Conservation (phyloP, 2,329 filamentous ascomycete species). For the Graphiopsis chlorocephala region DNA sequence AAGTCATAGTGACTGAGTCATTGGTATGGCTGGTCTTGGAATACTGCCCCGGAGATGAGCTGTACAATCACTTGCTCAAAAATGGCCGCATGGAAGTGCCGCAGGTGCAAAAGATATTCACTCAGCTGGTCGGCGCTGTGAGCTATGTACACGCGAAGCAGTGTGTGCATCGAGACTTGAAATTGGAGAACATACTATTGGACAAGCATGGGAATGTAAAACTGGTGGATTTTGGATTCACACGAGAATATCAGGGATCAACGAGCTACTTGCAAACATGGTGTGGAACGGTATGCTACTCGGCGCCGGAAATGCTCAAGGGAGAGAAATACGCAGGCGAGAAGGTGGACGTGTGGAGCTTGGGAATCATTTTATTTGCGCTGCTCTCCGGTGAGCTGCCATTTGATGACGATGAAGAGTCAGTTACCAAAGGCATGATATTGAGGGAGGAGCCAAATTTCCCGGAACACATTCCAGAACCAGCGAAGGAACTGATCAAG, state of each 20-base stretch:
- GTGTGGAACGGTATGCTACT: constrained; percentile 96
- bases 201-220: constrained; percentile 98
- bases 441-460: constrained; percentile 81
- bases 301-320: constrained; percentile 96
- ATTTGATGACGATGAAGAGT: constrained; percentile 96
- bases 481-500: constrained; percentile 74
- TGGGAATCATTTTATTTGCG: constrained; percentile 82
- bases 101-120: constrained; percentile 93
- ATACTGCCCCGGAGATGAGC: constrained; percentile 93
- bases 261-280: constrained; percentile 95
- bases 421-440: constrained; percentile 79
- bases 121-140: constrained; percentile 91
- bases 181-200: constrained; percentile 92
- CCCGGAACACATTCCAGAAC: constrained; percentile 73
- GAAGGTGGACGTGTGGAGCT: constrained; percentile 95
- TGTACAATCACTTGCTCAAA: constrained; percentile 91
- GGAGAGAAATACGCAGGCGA: constrained; percentile 97
- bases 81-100: constrained; percentile 78
- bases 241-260: constrained; percentile 92
- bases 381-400: constrained; percentile 81
- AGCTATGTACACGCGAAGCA: constrained; percentile 92
- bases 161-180: constrained; percentile 94
- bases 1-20: constrained; percentile 94
- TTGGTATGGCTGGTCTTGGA: constrained; percentile 96
- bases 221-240: constrained; percentile 96